Conservation (phyloP, 176 grass and related monocot species). For the Carex cristatella region DNA sequence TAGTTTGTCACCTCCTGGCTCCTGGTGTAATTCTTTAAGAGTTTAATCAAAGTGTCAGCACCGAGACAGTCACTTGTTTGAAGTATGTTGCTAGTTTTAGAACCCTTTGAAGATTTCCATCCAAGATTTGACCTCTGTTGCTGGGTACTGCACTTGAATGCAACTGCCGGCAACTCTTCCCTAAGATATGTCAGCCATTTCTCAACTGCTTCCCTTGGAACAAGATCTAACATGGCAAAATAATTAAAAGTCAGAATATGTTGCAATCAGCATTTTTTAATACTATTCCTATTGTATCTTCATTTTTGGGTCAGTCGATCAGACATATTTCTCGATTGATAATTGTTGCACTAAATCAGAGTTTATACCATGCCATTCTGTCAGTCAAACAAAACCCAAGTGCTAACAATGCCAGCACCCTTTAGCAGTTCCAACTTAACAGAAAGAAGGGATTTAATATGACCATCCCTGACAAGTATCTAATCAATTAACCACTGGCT, state of each 20-base stretch:
- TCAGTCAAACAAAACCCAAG: not conserved
- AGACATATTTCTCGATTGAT: not conserved
- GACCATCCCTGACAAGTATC: too few relatives aligned
- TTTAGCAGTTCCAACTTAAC: too few relatives aligned
- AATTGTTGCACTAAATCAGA: not conserved
- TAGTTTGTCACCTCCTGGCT: conserved; percentile 63
- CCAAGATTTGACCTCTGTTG: conserved; percentile 87
- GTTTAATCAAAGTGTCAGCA: conserved; percentile 84
- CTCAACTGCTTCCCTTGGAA: conserved; percentile 65
- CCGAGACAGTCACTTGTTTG: conserved; percentile 94
- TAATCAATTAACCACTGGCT: not conserved
- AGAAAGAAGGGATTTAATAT: too few relatives aligned
- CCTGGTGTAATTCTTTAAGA: conserved; percentile 95
- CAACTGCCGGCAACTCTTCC: conserved; percentile 78
- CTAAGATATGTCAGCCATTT: conserved; percentile 91
- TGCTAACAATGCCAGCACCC: too few relatives aligned
- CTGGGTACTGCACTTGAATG: conserved; percentile 96
- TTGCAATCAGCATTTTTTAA: not conserved
- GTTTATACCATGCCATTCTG: not conserved
- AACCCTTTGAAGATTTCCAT: conserved; percentile 80
- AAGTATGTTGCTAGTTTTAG: conserved; percentile 57
- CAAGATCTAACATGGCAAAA: conserved; percentile 50
- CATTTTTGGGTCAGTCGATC: not conserved
- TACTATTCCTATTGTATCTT: not conserved
- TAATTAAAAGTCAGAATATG: not conserved